Evolutionary conservation across 2,329 filamentous ascomycete species (phyloP).

Genomic region (Hypoxylon sp.): DNA sequence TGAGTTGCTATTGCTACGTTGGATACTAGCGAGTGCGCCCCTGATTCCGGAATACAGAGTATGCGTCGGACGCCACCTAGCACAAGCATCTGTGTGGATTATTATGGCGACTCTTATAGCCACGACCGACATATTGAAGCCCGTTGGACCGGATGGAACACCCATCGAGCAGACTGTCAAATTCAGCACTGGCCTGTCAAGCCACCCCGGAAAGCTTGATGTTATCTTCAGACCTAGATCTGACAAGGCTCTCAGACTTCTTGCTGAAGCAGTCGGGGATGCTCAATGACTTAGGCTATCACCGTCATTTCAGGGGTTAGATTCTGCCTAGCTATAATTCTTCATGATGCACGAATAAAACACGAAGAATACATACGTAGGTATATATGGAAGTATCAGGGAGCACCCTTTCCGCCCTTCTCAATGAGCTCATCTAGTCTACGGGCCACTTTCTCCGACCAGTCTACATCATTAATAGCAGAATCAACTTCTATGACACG

Average conservation of each 20-base stretch:
- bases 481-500: slow-evolving; percentile 61
- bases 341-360: neutral
- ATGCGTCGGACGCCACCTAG: slow-evolving; percentile 37
- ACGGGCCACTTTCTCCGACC: slow-evolving; percentile 42
- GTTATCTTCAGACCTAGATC: slow-evolving; percentile 38
- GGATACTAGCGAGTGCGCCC: neutral
- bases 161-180: slow-evolving; percentile 37
- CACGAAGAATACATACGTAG: neutral
- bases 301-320: neutral
- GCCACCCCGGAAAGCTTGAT: slow-evolving; percentile 38
- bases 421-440: slow-evolving; percentile 43
- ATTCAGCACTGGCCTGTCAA: slow-evolving; percentile 40
- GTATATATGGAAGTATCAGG: neutral
- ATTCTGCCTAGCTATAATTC: too few relatives aligned
- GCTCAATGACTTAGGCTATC: slow-evolving; percentile 9
- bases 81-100: slow-evolving; percentile 40
- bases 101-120: slow-evolving; percentile 40
- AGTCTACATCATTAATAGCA: slow-evolving; percentile 64
- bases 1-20: slow-evolving; percentile 4
- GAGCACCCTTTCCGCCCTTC: neutral
- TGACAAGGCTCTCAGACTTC: slow-evolving; percentile 31
- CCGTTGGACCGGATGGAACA: slow-evolving; percentile 30
- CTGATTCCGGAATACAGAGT: slow-evolving; percentile 26
- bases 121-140: slow-evolving; percentile 39
- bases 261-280: slow-evolving; percentile 27